A percentile compares a stretch with the other conserved stretches of the same genome.
Conservation (phyloP, 2,329 filamentous ascomycete species). For the Aaosphaeria pasadenensis region DNA sequence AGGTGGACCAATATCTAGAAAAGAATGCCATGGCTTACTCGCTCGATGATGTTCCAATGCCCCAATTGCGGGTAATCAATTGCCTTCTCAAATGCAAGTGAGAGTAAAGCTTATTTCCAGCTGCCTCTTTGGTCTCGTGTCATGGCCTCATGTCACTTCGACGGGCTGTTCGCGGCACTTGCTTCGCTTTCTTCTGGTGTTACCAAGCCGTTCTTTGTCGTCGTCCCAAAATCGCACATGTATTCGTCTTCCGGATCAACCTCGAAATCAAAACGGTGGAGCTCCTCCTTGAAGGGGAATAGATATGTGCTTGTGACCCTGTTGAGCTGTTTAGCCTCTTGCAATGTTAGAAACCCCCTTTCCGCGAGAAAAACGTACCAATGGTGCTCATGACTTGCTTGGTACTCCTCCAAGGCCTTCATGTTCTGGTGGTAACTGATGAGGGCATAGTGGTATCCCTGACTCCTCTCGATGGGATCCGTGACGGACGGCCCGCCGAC, state of each 20-base stretch:
- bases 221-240: slow-evolving; percentile 4
- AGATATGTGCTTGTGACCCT: slow-evolving; percentile 53
- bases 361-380: slow-evolving; percentile 28
- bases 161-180: no score
- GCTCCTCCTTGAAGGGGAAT: slow-evolving; percentile 53
- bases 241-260: slow-evolving; percentile 42
- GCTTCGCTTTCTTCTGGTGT: no score
- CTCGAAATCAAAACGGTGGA: slow-evolving; percentile 57
- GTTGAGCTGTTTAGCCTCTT: neutral
- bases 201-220: neutral
- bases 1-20: no score
- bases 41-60: no score
- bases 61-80: no score
- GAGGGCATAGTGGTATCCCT: slow-evolving; percentile 52
- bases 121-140: no score
- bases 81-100: no score
- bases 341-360: no score
- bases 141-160: no score
- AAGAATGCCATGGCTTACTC: no score
- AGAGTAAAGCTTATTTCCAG: no score
- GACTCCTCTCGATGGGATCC: slow-evolving; percentile 50
- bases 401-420: slow-evolving; percentile 50
- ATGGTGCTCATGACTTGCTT: slow-evolving; percentile 53
- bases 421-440: slow-evolving; percentile 51
- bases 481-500: slow-evolving; percentile 55